Evolutionary conservation across 1,284 basidiomycete species (phyloP), one percentile per base, ranked within the genome.

Genomic region (Tilletia caries): DNA sequence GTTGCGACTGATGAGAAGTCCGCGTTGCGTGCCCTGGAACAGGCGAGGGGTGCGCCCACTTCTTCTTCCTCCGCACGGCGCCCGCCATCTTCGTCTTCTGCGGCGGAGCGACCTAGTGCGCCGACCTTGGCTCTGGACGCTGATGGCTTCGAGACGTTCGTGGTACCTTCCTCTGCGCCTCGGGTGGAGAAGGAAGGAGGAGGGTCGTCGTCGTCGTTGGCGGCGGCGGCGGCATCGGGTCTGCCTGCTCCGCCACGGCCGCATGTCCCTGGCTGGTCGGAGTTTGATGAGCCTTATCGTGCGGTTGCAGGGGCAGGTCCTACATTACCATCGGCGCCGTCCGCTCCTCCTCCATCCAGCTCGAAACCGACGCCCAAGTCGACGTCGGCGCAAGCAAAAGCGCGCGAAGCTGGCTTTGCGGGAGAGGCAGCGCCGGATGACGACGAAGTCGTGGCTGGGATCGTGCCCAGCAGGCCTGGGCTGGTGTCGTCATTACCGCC

Each of bases 1-100:
- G 43, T 65, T 20, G 64, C 64, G n/a, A 65, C 64, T 2, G 64
- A 65, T 27, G 64, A 65, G 20, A 65, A 65, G 64, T 34, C 64
- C 41, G 64, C 41, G 13, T 23, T 65, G 8, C 37, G 64, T 8
- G 64, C 37, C 2, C 43, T 65, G 23, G 64, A 65, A 15, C 18
- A 18, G 41, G 41, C 32, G 37, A 41, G 43, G 37, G 41, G 27
- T 27, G 64, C 64, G 10, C 41, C 64, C 41, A n/a, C 41, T 18
- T n/a, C 64, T 13, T 46, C 64, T 3, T 60, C 54, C 20, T 18
- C 54, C 27, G n/a, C n/a, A n/a, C n/a, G n/a, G n/a, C n/a, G n/a
- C n/a, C n/a, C n/a, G n/a, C n/a, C n/a, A n/a, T n/a, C n/a, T n/a
- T n/a, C n/a, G n/a, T n/a, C n/a, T n/a, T n/a, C n/a, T n/a, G n/a